These are phyloP conservation scores for Candida pini DNA, from an alignment of 805 yeast species.

Conservation along the genomic window DNA sequence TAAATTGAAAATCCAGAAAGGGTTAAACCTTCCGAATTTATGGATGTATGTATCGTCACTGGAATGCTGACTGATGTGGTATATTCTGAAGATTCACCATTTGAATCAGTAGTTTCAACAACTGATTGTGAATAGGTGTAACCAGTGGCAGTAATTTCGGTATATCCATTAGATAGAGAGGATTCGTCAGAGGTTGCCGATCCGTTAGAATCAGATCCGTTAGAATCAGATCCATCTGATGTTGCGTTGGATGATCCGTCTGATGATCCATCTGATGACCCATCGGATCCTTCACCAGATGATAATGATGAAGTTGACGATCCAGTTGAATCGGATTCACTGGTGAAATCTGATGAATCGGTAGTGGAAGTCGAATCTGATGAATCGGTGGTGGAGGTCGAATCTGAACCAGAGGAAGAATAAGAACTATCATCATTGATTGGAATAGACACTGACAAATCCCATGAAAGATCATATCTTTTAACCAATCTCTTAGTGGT, in stretches of 20 bases:
- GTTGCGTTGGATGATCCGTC: too few species aligned
- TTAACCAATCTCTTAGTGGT: not conserved
- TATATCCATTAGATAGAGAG: not conserved
- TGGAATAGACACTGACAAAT: not conserved
- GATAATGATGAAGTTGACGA: not conserved
- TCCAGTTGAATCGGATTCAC: not conserved
- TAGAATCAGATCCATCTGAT: too few species aligned
- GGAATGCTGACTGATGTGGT: not conserved
- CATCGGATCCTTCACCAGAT: not conserved
- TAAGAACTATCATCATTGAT: not conserved
- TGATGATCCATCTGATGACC: not conserved
- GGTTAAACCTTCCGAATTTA: not conserved
- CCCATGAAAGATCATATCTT: conserved; percentile 1
- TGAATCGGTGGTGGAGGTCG: not conserved
- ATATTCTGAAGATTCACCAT: not conserved
- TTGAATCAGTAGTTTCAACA: not conserved
- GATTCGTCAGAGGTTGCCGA: too few species aligned
- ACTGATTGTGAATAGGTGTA: not conserved
- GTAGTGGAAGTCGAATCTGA: not conserved
- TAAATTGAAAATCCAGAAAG: not conserved
- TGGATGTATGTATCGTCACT: not conserved
- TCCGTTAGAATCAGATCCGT: too few species aligned
- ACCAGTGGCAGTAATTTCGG: not conserved
- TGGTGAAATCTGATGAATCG: not conserved
- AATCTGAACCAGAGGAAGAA: not conserved